phyloP scores from a whole-genome alignment of 371 early-diverging fungal species.

The Apophysomyces sp. region DNA sequence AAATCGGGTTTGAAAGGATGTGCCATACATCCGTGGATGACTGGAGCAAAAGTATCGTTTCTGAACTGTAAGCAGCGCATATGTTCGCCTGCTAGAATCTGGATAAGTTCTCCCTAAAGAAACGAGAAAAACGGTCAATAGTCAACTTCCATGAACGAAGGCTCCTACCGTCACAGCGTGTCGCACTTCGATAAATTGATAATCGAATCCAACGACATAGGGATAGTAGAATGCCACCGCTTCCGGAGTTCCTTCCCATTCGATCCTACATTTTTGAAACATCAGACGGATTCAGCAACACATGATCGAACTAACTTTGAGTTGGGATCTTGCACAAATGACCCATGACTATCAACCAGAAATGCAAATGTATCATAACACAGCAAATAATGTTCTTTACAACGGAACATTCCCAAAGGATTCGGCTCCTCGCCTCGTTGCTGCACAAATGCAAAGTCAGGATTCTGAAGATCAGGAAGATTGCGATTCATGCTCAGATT shows the following conservation, averaged over 20 bases:
- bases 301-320: slow-evolving; percentile 9
- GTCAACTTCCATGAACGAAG: not conserved
- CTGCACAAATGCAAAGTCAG: slow-evolving; percentile 39
- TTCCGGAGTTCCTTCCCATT: slow-evolving; percentile 60
- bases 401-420: slow-evolving; percentile 84
- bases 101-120: slow-evolving; percentile 43
- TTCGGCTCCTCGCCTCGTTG: slow-evolving; percentile 34
- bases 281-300: not conserved
- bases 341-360: slow-evolving; percentile 74
- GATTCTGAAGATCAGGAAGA: slow-evolving; percentile 35
- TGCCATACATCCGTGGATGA: slow-evolving; percentile 47
- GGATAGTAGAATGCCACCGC: slow-evolving; percentile 74
- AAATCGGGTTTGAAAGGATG: slow-evolving; percentile 48
- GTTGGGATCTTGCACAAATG: slow-evolving; percentile 5
- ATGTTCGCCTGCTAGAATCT: slow-evolving; percentile 44
- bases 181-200: slow-evolving; percentile 88
- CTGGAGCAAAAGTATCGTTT: slow-evolving; percentile 29
- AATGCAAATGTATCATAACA: slow-evolving; percentile 94
- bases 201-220: slow-evolving; percentile 87
- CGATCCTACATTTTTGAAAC: slow-evolving; percentile 17
- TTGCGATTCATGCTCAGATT: slow-evolving; percentile 64
- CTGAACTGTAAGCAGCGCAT: slow-evolving; percentile 42
- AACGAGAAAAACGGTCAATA: not conserved
- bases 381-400: slow-evolving; percentile 78
- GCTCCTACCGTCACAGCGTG: slow-evolving; percentile 74